These are phyloP conservation scores for Leccinum pellstonianum DNA, from an alignment of 768 basidiomycete species.

Conservation along the genomic window DNA sequence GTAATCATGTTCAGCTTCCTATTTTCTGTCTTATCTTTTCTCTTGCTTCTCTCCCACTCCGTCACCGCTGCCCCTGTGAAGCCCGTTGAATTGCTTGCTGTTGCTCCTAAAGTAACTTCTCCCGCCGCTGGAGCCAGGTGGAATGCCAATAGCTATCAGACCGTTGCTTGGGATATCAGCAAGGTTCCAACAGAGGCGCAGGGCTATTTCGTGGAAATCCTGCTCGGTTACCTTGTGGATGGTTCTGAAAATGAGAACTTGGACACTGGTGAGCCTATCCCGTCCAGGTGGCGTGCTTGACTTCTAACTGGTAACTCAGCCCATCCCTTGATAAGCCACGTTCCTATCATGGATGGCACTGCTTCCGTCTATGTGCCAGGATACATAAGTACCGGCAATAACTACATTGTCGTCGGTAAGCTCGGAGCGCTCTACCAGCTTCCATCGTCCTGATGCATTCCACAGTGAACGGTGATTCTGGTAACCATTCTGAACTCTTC, in stretches of 20 bases:
- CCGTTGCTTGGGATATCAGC: conserved; percentile 42
- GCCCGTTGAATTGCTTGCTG: conserved; percentile 35
- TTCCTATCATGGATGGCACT: conserved; percentile 52
- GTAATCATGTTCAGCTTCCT: conserved; percentile 23
- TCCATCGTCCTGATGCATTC: not conserved
- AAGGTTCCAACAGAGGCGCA: conserved; percentile 38
- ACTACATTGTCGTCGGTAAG: conserved; percentile 67
- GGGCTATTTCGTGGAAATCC: conserved; percentile 39
- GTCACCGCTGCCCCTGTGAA: conserved; percentile 29
- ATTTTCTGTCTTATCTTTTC: conserved; percentile 31
- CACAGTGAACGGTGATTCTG: conserved; percentile 67
- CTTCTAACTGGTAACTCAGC: conserved; percentile 36
- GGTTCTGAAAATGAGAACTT: conserved; percentile 44
- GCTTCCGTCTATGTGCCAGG: conserved; percentile 47
- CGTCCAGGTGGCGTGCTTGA: too few species aligned
- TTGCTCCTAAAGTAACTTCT: conserved; percentile 41
- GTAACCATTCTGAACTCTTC: conserved; percentile 58
- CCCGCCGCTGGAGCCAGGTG: conserved; percentile 38
- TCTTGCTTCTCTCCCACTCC: conserved; percentile 28
- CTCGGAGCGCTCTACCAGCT: conserved; percentile 10
- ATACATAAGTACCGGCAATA: conserved; percentile 36
- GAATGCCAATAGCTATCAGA: conserved; percentile 35
- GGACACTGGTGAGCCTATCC: conserved; percentile 42
- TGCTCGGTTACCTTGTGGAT: conserved; percentile 42
- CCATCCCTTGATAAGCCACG: conserved; percentile 53